These are phyloP conservation scores for Nakataea oryzae DNA, from an alignment of 2,329 filamentous ascomycete species.

Conservation along the genomic window DNA sequence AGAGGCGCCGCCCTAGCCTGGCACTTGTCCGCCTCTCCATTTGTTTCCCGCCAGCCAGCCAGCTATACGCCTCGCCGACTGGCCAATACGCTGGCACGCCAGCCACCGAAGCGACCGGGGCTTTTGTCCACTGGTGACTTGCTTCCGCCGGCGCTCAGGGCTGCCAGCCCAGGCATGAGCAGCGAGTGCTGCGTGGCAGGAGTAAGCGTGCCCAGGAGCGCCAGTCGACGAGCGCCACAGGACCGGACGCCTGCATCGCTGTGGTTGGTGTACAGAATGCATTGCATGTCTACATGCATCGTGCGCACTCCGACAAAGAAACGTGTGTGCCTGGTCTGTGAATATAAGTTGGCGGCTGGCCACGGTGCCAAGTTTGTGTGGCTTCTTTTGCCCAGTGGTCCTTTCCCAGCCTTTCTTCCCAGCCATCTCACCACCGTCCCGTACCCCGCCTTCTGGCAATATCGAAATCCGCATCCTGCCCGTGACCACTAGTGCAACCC, in stretches of 20 bases:
- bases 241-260: not conserved
- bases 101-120: not conserved
- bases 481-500: not conserved
- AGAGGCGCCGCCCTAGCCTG: too few species aligned
- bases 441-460: not conserved
- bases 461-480: not conserved
- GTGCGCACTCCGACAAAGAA: not conserved
- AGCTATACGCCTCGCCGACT: too few species aligned
- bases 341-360: not conserved
- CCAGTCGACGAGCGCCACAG: not conserved
- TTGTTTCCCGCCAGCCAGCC: not conserved
- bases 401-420: not conserved
- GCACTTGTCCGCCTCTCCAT: not conserved
- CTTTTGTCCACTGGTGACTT: not conserved
- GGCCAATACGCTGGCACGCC: too few species aligned
- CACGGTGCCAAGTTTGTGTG: not conserved
- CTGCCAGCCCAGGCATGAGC: too few species aligned
- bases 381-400: not conserved
- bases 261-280: not conserved
- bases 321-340: not conserved
- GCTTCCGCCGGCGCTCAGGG: not conserved
- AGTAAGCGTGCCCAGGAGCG: not conserved
- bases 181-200: too few species aligned
- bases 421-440: not conserved
- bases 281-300: not conserved